Conservation (phyloP, 768 basidiomycete species). For the Russula vinacea region DNA sequence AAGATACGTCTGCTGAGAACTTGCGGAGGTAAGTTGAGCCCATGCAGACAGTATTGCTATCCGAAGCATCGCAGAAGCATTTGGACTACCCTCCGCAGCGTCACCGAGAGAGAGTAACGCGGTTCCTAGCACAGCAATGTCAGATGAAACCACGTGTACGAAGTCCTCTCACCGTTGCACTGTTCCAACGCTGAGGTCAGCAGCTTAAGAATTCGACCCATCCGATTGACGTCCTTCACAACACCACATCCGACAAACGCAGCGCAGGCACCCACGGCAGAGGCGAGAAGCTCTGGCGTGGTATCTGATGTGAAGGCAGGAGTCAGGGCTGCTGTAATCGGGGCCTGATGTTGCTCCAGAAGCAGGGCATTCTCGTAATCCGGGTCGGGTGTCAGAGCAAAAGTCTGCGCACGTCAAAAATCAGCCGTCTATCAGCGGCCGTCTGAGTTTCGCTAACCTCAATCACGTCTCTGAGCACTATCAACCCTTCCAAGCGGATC, state of each 20-base stretch:
- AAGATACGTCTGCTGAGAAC: constrained; percentile 69
- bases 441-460: constrained; percentile 52
- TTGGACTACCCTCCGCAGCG: constrained; percentile 82
- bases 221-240: constrained; percentile 81
- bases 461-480: constrained; percentile 89
- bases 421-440: constrained; percentile 3
- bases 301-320: constrained; percentile 95
- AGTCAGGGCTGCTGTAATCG: constrained; percentile 94
- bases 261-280: constrained; percentile 90
- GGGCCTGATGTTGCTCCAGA: constrained; percentile 96
- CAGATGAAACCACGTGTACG: constrained; percentile 2
- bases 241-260: constrained; percentile 94
- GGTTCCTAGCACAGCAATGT: constrained; percentile 50
- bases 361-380: constrained; percentile 87
- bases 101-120: constrained; percentile 85
- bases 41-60: constrained; percentile 92
- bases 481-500: constrained; percentile 85
- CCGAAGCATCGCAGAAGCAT: constrained; percentile 91
- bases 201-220: constrained; percentile 92
- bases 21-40: constrained; percentile 87
- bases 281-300: constrained; percentile 90
- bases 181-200: constrained; percentile 86
- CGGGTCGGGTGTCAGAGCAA: constrained; percentile 82
- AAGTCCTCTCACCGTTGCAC: constrained; percentile 62
- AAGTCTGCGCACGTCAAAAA: constrained; percentile 54